Evolutionary conservation across 768 basidiomycete genomes (phyloP), one percentile per base, ranked within the genome.

Genomic region (Pleurotus sapidus): DNA sequence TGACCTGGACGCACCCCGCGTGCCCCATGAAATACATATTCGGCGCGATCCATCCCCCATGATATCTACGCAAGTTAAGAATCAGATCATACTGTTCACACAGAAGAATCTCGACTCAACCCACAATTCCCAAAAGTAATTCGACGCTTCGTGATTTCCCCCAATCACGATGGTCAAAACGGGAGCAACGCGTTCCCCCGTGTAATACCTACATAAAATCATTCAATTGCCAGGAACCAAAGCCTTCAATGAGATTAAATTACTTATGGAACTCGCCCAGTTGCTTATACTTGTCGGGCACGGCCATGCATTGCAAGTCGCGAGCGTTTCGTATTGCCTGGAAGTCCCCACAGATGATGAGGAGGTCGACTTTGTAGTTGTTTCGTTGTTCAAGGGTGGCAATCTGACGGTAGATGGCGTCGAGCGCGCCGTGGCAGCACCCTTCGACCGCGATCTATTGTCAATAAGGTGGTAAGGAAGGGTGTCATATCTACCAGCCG

Each of bases 71-170:
- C 9, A 3, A 34, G 9, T 34, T 3, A 11, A 34, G 30, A 34
- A 54, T 8, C 24, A 4, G 46, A 53, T 18, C 55, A 14, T 48
- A 15, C 11, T 40, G 9, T 2, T 5, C 12, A 42, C 20, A 14
- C 37, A 8, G 38, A n/a, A 51, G 49, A 58, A 11, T 30, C 30
- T 4, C 38, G 38, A 17, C 17, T 14, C 27, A 1, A 75, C 90
- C 71, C 65, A 93, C 92, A 97, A 72, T 70, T 99, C 97, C 89
- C 93, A 95, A 74, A 98, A 79, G 67, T 98, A 97, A 63, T 95
- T 97, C 18, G 92, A 95, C 1, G 93, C 93, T 72, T 98, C 97
- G 69, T 98, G 97, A 67, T 98, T 98, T 7, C 97, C 97, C 14
- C 97, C 97, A 65, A 98, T 97, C 49, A 98, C 86, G 11, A 99